Base-by-base conservation (phyloP, 805 yeast genomes). In the Tetrapisispora taiwanensis region DNA sequence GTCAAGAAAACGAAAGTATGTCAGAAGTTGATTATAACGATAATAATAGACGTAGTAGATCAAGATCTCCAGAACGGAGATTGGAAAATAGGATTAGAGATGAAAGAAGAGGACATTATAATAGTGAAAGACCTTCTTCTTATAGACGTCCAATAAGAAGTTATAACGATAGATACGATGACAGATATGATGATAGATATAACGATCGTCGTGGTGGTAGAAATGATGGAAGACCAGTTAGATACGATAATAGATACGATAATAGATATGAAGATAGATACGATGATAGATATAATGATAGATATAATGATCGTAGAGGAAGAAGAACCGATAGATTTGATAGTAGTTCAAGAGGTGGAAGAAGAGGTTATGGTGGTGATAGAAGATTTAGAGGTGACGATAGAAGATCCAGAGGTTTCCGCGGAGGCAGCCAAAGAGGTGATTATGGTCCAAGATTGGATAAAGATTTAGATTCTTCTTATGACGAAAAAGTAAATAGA, bases 401-500 rank as follows among this genome's bases (percentile, higher is more conserved):
- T 32, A 58, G 62, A 30, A 55, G 67, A 45, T 62, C 52, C 38
- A 53, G 54, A 7, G 41, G 49, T n/a, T 41, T 35, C 27, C 43
- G 53, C 18, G 35, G 30, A 27, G 33, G 31, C 4, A 36, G 36
- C 27, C 19, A 30, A n/a, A 55, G 48, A 39, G 58, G 55, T n/a
- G 62, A 53, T 41, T 52, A 48, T 34, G 60, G 57, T 20, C 57
- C 60, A 20, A 47, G 48, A 17, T 36, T 55, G 27, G 54, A 54
- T 5, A 48, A 51, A 36, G 57, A 53, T 35, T 44, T 52, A 26
- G 56, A 56, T 39, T 52, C 55, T 43, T 48, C 65, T 7, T 63
- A 57, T 39, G 43, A 44, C 4, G 46, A 44, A 36, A 44, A 68
- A 51, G 62, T 67, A 26, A 70, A 69, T 42, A 73, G 88, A 66